Evolutionary conservation across 2,329 filamentous ascomycete species (phyloP).

Genomic region (Fusarium zealandicum): DNA sequence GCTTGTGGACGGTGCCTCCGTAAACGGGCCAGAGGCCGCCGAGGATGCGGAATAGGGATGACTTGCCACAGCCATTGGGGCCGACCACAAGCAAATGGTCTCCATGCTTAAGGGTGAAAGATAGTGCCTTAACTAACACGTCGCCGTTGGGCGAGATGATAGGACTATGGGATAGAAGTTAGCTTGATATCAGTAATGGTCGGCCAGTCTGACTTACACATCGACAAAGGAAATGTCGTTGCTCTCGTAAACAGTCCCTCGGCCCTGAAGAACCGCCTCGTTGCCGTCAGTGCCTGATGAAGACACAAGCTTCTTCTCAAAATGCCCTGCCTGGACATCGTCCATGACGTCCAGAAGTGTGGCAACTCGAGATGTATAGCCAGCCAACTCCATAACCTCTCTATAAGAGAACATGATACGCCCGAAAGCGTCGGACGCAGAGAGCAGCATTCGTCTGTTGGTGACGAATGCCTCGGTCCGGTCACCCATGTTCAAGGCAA

Average conservation of each 20-base stretch:
- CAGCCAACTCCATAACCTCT: constrained; percentile 93
- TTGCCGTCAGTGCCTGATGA: constrained; percentile 84
- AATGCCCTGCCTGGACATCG: constrained; percentile 87
- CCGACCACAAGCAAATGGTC: constrained; percentile 95
- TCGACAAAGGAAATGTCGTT: constrained; percentile 83
- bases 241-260: constrained; percentile 84
- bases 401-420: constrained; percentile 98
- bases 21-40: constrained; percentile 98
- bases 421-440: constrained; percentile 93
- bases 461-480: constrained; percentile 84
- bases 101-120: constrained; percentile 84
- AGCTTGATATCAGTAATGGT: constrained; percentile 19
- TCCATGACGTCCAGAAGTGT: constrained; percentile 92
- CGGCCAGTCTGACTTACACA: constrained; percentile 61
- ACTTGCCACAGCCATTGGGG: constrained; percentile 97
- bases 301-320: constrained; percentile 95
- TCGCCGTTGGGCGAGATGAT: constrained; percentile 98
- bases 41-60: constrained; percentile 92
- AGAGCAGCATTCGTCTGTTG: constrained; percentile 88
- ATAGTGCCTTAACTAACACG: constrained; percentile 83
- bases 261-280: constrained; percentile 79
- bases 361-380: constrained; percentile 92
- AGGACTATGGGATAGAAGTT: constrained; percentile 56
- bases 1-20: constrained; percentile 90
- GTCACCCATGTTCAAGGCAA: constrained; percentile 72